These are phyloP conservation scores for Amphibolis antarctica DNA, from an alignment of 106 monocot species.

Conservation along the genomic window DNA sequence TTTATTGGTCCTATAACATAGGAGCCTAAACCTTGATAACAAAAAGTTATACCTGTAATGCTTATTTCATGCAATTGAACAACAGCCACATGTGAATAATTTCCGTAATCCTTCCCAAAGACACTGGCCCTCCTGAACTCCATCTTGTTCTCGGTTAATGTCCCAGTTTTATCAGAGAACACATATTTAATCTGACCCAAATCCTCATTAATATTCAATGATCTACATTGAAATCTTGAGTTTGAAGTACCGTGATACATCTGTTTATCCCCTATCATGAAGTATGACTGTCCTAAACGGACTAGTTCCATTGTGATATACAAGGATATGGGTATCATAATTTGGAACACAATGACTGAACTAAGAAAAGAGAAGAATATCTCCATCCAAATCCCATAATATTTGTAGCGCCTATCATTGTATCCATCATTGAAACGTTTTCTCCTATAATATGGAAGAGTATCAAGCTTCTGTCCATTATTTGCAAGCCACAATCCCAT, in stretches of 20 bases:
- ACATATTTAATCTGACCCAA: conserved; percentile 90
- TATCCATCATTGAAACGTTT: conserved; percentile 58
- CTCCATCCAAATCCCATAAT: conserved; percentile 80
- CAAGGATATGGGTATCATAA: conserved; percentile 99
- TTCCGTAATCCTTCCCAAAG: conserved; percentile 89
- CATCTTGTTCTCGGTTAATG: conserved; percentile 97
- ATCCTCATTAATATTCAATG: conserved; percentile 98
- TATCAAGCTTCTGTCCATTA: conserved; percentile 51
- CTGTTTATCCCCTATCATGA: conserved; percentile 83
- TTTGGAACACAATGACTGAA: conserved; percentile 91
- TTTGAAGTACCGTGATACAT: conserved; percentile 84
- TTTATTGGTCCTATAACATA: background rate
- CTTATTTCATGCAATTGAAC: conserved; percentile 18
- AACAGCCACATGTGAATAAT: conserved; percentile 17
- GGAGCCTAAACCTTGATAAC: background rate
- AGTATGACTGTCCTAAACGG: conserved; percentile 90
- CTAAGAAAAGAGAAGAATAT: conserved; percentile 95
- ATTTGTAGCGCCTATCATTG: conserved; percentile 71
- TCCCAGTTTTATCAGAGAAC: conserved; percentile 97
- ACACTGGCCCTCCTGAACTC: conserved; percentile 78
- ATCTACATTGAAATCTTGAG: conserved; percentile 95
- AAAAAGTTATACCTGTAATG: conserved; percentile 13
- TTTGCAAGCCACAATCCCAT: conserved; percentile 82
- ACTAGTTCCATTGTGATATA: conserved; percentile 98
- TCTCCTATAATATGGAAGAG: conserved; percentile 73